Evolutionary conservation across 1,284 basidiomycete species (phyloP).

Genomic region (Fomitopsis schrenkii): DNA sequence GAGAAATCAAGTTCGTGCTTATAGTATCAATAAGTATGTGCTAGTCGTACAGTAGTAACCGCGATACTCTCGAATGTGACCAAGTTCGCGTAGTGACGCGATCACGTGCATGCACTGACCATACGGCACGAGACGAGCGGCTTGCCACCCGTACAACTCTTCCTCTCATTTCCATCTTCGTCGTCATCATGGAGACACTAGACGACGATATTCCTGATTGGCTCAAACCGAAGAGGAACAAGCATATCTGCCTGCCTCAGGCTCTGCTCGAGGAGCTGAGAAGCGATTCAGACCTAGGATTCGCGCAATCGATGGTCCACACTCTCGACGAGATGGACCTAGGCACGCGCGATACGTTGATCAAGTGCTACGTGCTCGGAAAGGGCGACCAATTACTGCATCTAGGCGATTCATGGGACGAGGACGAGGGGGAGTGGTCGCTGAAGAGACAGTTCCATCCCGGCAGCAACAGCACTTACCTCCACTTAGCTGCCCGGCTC

Average conservation of each 20-base stretch:
- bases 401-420: neutral
- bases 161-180: neutral
- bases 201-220: neutral
- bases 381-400: neutral
- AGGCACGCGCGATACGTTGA: neutral
- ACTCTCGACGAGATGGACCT: neutral
- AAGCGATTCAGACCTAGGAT: neutral
- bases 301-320: neutral
- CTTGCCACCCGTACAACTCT: too few species aligned
- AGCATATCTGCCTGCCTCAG: neutral
- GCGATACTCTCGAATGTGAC: too few species aligned
- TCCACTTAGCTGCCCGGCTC: slow-evolving; percentile 9
- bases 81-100: too few species aligned
- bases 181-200: neutral
- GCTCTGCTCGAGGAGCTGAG: neutral
- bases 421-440: neutral
- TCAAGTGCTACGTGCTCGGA: neutral
- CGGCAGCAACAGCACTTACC: neutral
- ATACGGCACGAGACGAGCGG: too few species aligned
- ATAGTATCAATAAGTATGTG: too few species aligned
- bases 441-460: neutral
- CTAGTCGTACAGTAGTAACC: too few species aligned
- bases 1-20: too few species aligned
- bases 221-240: neutral
- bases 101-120: too few species aligned